Conservation (phyloP, 371 early-diverging fungal species). For the Amoeboaphelidium protococcarum region DNA sequence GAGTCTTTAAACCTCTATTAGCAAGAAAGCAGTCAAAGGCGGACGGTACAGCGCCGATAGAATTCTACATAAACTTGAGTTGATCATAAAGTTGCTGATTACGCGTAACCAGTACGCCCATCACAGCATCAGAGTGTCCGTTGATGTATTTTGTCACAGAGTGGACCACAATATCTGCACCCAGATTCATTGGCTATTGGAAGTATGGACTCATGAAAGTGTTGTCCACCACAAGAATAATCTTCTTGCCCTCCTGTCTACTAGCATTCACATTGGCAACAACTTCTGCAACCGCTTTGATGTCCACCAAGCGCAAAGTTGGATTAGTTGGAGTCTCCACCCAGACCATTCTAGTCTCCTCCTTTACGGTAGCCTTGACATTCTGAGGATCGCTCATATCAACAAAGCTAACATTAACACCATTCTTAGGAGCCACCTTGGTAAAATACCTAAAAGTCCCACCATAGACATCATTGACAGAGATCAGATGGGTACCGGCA, state of each 20-base stretch:
- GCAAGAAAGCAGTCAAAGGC: constrained; percentile 93
- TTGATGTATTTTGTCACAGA: constrained; percentile 92
- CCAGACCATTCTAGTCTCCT: constrained; percentile 45
- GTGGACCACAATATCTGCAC: constrained; percentile 88
- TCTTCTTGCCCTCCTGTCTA: constrained; percentile 25
- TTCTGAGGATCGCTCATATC: constrained; percentile 49
- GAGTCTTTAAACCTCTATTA: constrained; percentile 79
- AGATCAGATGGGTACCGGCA: constrained; percentile 54
- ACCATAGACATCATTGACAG: constrained; percentile 88
- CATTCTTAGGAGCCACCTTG: constrained; percentile 52
- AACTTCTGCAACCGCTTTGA: constrained; percentile 47
- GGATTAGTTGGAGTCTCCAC: constrained; percentile 88
- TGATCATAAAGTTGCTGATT: constrained; percentile 36
- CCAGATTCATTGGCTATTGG: constrained; percentile 61
- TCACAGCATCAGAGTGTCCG: constrained; percentile 91
- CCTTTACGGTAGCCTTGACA: constrained; percentile 29
- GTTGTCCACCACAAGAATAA: constrained; percentile 82
- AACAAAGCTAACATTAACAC: constrained; percentile 56
- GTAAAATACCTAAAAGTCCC: constrained; percentile 90
- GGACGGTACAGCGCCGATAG: constrained; percentile 80
- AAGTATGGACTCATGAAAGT: constrained; percentile 93
- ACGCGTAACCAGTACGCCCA: constrained; percentile 73
- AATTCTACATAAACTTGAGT: constrained; percentile 72
- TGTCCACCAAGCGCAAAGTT: constrained; percentile 76
- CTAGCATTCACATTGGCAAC: constrained; percentile 20